Evolutionary conservation across 1,284 basidiomycete genomes (phyloP), one percentile per base, ranked within the genome.

Genomic region (Prillingera fragicola): DNA sequence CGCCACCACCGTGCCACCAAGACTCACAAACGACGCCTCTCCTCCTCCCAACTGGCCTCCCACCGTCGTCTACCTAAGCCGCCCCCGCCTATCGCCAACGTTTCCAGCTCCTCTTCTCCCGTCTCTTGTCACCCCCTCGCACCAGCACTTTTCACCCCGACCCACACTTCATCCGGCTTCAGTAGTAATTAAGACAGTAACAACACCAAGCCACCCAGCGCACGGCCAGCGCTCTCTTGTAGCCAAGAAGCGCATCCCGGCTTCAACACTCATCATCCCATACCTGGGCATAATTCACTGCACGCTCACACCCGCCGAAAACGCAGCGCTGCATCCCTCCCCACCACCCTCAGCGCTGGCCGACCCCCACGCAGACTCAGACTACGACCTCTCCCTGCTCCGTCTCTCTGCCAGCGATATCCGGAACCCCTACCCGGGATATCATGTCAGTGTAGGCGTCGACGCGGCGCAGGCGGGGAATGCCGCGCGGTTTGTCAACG

Each of bases 341-440:
- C 17, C 35, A 9, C 10, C 21, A 13, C n/a, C 5, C 4, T 4
- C 35, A 26, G 19, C 34, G 15, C 25, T 8, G 5, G 18, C 17
- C 12, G 60, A 59, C 38, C 32, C 50, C 12, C 65, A 70, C 47
- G 43, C 53, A 10, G 54, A 62, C 2, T 62, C 59, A 14, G 82
- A 92, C 67, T 95, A 95, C 64, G 91, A 95, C 69, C 74, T 95
- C 28, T 87, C 83, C 4, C 75, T 92, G 5, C 74, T 81, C 60
- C 81, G 84, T 0, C 32, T 63, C 7, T 60, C 59, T 1, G 38
- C 59, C 3, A 43, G 43, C 10, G 57, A 67, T 28, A 27, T 42
- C n/a, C 43, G 45, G 9, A 65, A 65, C 50, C 61, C 62, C 3
- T 54, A 50, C 22, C 42, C 39, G 36, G 54, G 55, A 21, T 23